A percentile compares a stretch with the other conserved stretches of the same genome.
phyloP scores from a whole-genome alignment of 306 rosid genomes.

The Glycyrrhiza uralensis region DNA sequence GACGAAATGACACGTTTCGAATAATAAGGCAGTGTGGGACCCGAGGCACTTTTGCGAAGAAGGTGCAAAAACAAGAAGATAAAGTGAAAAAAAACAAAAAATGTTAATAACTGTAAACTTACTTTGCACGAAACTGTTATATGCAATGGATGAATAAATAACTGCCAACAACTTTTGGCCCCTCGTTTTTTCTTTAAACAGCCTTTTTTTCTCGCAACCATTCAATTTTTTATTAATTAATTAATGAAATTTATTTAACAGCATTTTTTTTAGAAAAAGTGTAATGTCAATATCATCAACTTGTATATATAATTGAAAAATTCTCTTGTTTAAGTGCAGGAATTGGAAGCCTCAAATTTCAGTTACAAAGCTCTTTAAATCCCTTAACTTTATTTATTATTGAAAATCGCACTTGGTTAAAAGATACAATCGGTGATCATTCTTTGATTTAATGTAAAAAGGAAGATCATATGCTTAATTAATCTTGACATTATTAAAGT shows the following conservation, averaged over 20 bases:
- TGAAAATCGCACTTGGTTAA: not conserved
- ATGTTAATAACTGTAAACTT: not conserved
- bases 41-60: not conserved
- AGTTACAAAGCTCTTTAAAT: not conserved
- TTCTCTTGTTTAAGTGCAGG: not conserved
- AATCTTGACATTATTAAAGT: not conserved
- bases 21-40: slow-evolving; percentile 11
- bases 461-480: not conserved
- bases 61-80: slow-evolving; percentile 17
- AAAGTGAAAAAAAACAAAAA: slow-evolving; percentile 14
- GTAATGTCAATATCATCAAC: not conserved
- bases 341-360: not conserved
- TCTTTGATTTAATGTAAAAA: not conserved
- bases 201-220: not conserved
- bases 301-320: not conserved
- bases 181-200: not conserved
- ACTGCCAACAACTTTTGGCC: slow-evolving; percentile 26
- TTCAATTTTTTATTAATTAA: not conserved
- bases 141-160: slow-evolving; percentile 10
- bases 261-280: not conserved
- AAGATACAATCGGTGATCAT: not conserved
- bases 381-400: not conserved
- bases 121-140: slow-evolving; percentile 30
- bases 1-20: slow-evolving; percentile 32
- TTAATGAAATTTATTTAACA: not conserved